Evolutionary conservation across 306 rosid genomes (phyloP).

Genomic region (Macrotyloma uniflorum): DNA sequence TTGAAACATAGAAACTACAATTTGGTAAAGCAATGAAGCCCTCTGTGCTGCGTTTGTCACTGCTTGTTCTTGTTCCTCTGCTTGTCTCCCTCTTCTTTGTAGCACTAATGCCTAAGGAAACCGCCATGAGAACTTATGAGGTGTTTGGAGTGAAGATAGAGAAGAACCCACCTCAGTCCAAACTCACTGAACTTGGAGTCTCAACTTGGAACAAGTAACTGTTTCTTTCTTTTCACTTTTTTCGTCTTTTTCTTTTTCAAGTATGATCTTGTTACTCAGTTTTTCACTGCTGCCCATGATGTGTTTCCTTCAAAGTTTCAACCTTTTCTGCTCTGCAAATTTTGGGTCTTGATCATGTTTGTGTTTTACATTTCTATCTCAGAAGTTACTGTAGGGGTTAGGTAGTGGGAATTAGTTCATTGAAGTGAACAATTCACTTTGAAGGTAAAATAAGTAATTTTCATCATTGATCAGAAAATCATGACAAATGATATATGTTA

Average conservation of each 20-base stretch:
- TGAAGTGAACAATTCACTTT: background rate
- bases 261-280: background rate
- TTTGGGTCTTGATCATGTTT: conserved; percentile 32
- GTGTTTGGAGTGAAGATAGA: conserved; percentile 77
- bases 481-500: background rate
- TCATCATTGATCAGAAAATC: background rate
- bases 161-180: conserved; percentile 73
- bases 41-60: conserved; percentile 21
- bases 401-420: background rate
- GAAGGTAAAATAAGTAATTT: background rate
- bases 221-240: background rate
- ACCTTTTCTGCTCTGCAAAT: conserved; percentile 24
- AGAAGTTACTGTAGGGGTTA: background rate
- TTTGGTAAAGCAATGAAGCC: conserved; percentile 34
- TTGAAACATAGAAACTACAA: background rate
- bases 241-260: background rate
- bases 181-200: conserved; percentile 70
- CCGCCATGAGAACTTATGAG: conserved; percentile 53
- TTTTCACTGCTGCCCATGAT: conserved; percentile 16
- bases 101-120: conserved; percentile 24
- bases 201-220: conserved; percentile 72
- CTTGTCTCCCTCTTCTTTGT: conserved; percentile 32
- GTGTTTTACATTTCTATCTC: background rate
- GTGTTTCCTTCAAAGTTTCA: conserved; percentile 26
- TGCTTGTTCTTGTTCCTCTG: conserved; percentile 40